A percentile compares a stretch with the other conserved stretches of the same genome.
These are phyloP conservation scores for Xerocomellus chrysenteron DNA, from an alignment of 768 basidiomycete species.

Conservation along the genomic window DNA sequence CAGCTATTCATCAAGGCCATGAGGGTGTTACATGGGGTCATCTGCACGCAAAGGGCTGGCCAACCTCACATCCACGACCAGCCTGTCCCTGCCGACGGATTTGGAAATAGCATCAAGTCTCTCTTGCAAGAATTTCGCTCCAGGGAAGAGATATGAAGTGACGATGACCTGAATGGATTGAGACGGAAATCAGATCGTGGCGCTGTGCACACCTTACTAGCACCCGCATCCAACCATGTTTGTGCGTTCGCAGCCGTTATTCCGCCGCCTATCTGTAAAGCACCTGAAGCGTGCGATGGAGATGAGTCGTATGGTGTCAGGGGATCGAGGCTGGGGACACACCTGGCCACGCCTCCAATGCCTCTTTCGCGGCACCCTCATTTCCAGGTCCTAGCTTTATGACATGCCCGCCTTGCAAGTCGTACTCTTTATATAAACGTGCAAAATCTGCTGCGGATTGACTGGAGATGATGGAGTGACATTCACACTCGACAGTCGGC, in stretches of 20 bases:
- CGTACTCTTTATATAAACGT: slow-evolving; percentile 65
- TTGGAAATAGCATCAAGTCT: slow-evolving; percentile 62
- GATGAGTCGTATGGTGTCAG: slow-evolving; percentile 1
- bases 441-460: slow-evolving; percentile 81
- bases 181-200: slow-evolving; percentile 3
- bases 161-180: slow-evolving; percentile 75
- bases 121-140: slow-evolving; percentile 72
- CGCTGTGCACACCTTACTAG: slow-evolving; percentile 67
- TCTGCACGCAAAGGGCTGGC: slow-evolving; percentile 9
- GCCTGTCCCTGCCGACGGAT: slow-evolving; percentile 73
- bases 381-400: slow-evolving; percentile 94
- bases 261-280: slow-evolving; percentile 91
- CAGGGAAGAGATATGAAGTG: slow-evolving; percentile 94
- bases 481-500: not conserved
- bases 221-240: slow-evolving; percentile 85
- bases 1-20: slow-evolving; percentile 53
- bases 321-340: slow-evolving; percentile 3
- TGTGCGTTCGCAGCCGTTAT: slow-evolving; percentile 79
- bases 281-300: slow-evolving; percentile 42
- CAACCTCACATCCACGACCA: slow-evolving; percentile 95
- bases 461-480: slow-evolving; percentile 39
- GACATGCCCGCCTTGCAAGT: slow-evolving; percentile 85
- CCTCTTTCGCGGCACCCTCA: slow-evolving; percentile 83
- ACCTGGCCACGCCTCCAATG: slow-evolving; percentile 85
- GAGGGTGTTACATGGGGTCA: not conserved